Evolutionary conservation across 306 rosid species (phyloP).

Genomic region (Cercis canadensis): DNA sequence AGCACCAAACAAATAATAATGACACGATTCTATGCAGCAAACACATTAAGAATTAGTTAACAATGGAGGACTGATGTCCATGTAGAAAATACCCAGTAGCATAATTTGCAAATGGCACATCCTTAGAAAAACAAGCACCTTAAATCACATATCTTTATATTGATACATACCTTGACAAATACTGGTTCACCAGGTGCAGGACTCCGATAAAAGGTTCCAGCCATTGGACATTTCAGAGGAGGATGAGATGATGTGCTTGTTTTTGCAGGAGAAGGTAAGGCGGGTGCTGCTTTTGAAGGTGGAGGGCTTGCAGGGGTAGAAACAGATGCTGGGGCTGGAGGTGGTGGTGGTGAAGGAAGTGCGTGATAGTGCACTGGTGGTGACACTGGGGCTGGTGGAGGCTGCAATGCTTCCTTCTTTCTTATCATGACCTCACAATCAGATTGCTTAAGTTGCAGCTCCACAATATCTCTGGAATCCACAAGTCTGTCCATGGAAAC

Average conservation of each 20-base stretch:
- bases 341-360: slow-evolving; percentile 46
- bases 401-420: slow-evolving; percentile 81
- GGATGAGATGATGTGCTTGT: slow-evolving; percentile 73
- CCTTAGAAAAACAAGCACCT: slow-evolving; percentile 8
- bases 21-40: slow-evolving; percentile 1
- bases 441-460: slow-evolving; percentile 78
- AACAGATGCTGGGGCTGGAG: slow-evolving; percentile 44
- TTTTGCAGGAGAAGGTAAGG: slow-evolving; percentile 63
- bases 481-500: slow-evolving; percentile 66
- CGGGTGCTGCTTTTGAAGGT: slow-evolving; percentile 51
- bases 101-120: not conserved
- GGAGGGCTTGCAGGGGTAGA: slow-evolving; percentile 59
- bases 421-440: slow-evolving; percentile 74
- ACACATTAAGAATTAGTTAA: not conserved
- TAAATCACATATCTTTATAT: not conserved
- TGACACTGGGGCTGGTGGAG: slow-evolving; percentile 52
- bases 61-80: slow-evolving; percentile 14
- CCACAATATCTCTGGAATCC: slow-evolving; percentile 91
- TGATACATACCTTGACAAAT: slow-evolving; percentile 73
- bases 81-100: slow-evolving; percentile 12
- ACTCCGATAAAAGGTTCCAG: slow-evolving; percentile 88
- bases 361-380: slow-evolving; percentile 49
- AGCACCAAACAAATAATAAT: slow-evolving; percentile 33
- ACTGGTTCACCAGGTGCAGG: slow-evolving; percentile 88
- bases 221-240: slow-evolving; percentile 84